Evolutionary conservation across 805 yeast genomes (phyloP).

Genomic region (Candida tammaniensis): DNA sequence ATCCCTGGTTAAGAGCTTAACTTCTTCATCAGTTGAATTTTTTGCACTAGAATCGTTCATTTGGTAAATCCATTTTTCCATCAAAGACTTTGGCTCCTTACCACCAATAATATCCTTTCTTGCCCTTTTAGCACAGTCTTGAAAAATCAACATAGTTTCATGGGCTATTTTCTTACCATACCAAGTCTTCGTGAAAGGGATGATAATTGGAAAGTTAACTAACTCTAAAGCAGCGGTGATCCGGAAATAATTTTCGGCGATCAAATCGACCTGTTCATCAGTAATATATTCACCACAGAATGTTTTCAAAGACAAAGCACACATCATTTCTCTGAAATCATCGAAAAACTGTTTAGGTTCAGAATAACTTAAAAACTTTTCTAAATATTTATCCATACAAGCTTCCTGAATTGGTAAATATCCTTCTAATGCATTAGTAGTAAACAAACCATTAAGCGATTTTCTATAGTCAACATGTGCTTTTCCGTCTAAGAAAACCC

Average conservation of each 20-base stretch:
- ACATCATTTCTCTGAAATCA: conserved; percentile 92
- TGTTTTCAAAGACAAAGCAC: conserved; percentile 88
- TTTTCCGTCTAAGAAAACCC: conserved; percentile 98
- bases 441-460: conserved; percentile 85
- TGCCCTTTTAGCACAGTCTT: conserved; percentile 82
- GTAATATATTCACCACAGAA: conserved; percentile 96
- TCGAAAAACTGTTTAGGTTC: conserved; percentile 81
- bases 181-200: conserved; percentile 98
- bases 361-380: conserved; percentile 59
- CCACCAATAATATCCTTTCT: conserved; percentile 75
- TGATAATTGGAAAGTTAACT: conserved; percentile 94
- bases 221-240: conserved; percentile 96
- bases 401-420: conserved; percentile 84
- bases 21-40: conserved; percentile 48
- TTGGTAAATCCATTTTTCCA: conserved; percentile 91
- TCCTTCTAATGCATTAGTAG: conserved; percentile 74
- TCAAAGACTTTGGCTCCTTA: conserved; percentile 79
- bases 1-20: conserved; percentile 67
- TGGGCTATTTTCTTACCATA: conserved; percentile 93
- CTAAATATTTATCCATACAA: conserved; percentile 79
- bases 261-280: conserved; percentile 80
- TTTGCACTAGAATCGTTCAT: conserved; percentile 72
- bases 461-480: conserved; percentile 92
- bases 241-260: conserved; percentile 89
- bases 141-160: conserved; percentile 89